These are phyloP conservation scores for Mycena galericulata DNA, from an alignment of 768 basidiomycete species.

Conservation along the genomic window DNA sequence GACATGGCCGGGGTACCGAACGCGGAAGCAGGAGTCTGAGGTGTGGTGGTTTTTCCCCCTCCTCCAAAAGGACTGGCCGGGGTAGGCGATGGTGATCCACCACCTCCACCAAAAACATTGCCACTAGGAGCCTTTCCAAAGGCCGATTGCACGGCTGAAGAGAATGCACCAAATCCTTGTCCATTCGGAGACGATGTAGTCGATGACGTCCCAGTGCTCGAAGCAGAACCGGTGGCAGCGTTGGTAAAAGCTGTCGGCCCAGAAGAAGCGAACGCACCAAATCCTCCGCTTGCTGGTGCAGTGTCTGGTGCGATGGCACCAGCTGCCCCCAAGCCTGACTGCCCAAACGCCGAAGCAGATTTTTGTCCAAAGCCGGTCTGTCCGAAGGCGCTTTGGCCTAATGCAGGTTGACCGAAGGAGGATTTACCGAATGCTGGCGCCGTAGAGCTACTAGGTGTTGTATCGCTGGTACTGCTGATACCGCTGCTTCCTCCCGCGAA, in stretches of 20 bases:
- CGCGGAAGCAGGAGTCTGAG: conserved; percentile 23
- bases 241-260: conserved; percentile 33
- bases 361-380: conserved; percentile 51
- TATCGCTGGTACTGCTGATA: conserved; percentile 9
- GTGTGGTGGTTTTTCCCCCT: not conserved
- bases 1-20: conserved; percentile 16
- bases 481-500: conserved; percentile 18
- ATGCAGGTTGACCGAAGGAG: conserved; percentile 38
- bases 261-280: conserved; percentile 49
- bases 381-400: conserved; percentile 47
- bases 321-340: conserved; percentile 39
- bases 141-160: conserved; percentile 40
- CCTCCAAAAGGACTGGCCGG: conserved; percentile 11
- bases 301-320: conserved; percentile 21
- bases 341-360: conserved; percentile 22
- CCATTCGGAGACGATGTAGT: conserved; percentile 13
- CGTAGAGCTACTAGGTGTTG: conserved; percentile 19
- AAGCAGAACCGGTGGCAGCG: conserved; percentile 28
- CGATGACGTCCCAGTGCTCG: not conserved
- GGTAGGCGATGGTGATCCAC: conserved; percentile 3
- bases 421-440: conserved; percentile 34
- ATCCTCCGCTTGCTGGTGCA: conserved; percentile 44
- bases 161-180: conserved; percentile 41
- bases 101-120: conserved; percentile 14
- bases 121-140: conserved; percentile 40